Conservation (phyloP, 2,329 filamentous ascomycete genomes). For the Chaetomium olivaceum region DNA sequence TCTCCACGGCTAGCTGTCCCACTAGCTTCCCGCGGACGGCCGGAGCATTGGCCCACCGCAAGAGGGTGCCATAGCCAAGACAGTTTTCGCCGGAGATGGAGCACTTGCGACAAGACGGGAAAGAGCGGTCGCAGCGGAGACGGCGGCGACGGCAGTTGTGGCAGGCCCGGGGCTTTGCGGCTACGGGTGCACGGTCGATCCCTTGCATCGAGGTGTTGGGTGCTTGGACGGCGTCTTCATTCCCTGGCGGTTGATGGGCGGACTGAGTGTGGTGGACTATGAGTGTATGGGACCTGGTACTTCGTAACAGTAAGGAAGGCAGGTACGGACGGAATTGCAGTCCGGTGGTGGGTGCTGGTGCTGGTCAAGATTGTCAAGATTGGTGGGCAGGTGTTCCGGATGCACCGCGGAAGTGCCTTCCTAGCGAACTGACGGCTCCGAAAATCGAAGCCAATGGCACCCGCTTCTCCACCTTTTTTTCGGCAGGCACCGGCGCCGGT, state of each 20-base stretch:
- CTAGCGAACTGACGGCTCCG: background rate
- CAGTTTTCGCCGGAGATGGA: constrained; percentile 56
- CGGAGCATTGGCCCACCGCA: constrained; percentile 58
- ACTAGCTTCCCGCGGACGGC: constrained; percentile 51
- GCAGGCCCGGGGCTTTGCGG: constrained; percentile 44
- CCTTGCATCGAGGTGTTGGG: constrained; percentile 14
- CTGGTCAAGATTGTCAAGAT: too few species aligned
- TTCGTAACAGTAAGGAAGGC: too few species aligned
- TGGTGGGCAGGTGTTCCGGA: too few species aligned
- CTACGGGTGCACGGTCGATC: constrained; percentile 6
- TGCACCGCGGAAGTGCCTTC: background rate
- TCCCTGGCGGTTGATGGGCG: background rate
- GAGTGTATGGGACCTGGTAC: background rate
- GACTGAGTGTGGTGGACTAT: too few species aligned
- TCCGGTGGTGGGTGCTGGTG: background rate
- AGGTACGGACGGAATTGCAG: too few species aligned
- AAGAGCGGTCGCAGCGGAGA: constrained; percentile 62
- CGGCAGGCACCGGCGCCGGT: background rate
- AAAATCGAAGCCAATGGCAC: background rate
- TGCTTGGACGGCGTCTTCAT: constrained; percentile 8
- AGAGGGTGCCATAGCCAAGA: constrained; percentile 61
- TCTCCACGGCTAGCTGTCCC: background rate
- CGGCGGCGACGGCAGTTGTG: constrained; percentile 63
- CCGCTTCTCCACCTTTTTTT: background rate
- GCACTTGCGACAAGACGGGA: constrained; percentile 62